phyloP scores from a whole-genome alignment of 306 rosid species.

The Dryas drummondii region DNA sequence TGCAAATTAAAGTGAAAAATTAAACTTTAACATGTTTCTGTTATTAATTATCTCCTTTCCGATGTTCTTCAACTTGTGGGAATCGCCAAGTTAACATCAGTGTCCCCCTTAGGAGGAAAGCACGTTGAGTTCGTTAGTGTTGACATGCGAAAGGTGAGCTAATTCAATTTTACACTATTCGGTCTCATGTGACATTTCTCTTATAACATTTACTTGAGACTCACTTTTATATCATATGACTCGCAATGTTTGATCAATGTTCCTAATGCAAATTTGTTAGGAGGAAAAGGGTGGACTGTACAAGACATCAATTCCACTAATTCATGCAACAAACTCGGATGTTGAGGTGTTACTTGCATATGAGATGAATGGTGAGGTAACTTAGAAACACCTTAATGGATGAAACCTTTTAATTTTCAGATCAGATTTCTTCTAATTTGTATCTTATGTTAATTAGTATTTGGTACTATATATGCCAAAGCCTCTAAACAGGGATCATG shows the following conservation, averaged over 20 bases:
- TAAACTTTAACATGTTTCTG: no score
- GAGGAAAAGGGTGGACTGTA: slow-evolving; percentile 92
- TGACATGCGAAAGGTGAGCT: slow-evolving; percentile 74
- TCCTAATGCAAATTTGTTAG: slow-evolving; percentile 22
- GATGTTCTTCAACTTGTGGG: slow-evolving; percentile 87
- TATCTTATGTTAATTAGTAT: neutral
- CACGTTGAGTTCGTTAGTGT: slow-evolving; percentile 88
- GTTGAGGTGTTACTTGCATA: slow-evolving; percentile 91
- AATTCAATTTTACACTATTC: neutral
- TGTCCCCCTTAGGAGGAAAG: slow-evolving; percentile 63
- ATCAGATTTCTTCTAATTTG: slow-evolving; percentile 3
- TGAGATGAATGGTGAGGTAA: slow-evolving; percentile 96
- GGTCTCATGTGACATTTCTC: neutral
- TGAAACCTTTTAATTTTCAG: neutral
- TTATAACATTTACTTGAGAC: neutral
- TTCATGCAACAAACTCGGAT: slow-evolving; percentile 77
- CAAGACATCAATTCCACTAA: slow-evolving; percentile 67
- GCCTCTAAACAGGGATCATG: slow-evolving; percentile 87
- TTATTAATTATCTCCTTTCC: slow-evolving; percentile 20
- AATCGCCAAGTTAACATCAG: slow-evolving; percentile 53
- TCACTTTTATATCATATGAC: neutral
- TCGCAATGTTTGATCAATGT: no score
- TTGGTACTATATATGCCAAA: slow-evolving; percentile 17
- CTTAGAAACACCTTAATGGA: slow-evolving; percentile 22
- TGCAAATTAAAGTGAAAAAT: neutral